Conservation (phyloP, 1,139 yeast genomes). For the Protomyces inundatus region DNA sequence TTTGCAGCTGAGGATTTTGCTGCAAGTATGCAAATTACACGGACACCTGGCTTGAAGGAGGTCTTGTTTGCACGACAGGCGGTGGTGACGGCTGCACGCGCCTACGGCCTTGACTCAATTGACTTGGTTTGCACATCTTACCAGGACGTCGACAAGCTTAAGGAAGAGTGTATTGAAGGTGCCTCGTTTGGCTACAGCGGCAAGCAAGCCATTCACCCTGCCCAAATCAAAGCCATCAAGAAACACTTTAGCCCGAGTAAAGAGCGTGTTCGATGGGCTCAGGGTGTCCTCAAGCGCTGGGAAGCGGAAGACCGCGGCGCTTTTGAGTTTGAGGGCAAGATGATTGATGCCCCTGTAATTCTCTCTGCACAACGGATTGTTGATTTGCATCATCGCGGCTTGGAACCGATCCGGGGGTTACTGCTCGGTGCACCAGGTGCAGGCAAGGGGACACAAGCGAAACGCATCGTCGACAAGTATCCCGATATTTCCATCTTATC, state of each 20-base stretch:
- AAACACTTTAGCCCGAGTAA: slow-evolving; percentile 7
- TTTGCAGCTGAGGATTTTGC: slow-evolving; percentile 26
- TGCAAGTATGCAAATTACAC: slow-evolving; percentile 20
- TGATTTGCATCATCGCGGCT: background rate
- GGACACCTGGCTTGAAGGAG: slow-evolving; percentile 7
- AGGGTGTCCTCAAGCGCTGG: background rate
- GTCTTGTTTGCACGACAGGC: slow-evolving; percentile 22
- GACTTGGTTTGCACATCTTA: slow-evolving; percentile 19
- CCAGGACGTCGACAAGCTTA: slow-evolving; percentile 3
- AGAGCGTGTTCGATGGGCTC: slow-evolving; percentile 13
- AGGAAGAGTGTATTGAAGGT: slow-evolving; percentile 7
- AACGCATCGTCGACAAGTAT: slow-evolving; percentile 53
- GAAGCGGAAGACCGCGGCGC: slow-evolving; percentile 9
- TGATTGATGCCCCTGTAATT: slow-evolving; percentile 21
- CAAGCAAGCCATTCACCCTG: slow-evolving; percentile 24
- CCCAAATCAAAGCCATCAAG: slow-evolving; percentile 7
- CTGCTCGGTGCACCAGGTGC: slow-evolving; percentile 90
- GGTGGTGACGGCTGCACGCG: slow-evolving; percentile 17
- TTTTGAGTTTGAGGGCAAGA: slow-evolving; percentile 20
- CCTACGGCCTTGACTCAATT: slow-evolving; percentile 10
- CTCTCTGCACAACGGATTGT: slow-evolving; percentile 3
- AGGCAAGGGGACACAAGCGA: slow-evolving; percentile 85
- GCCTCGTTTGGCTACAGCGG: slow-evolving; percentile 22
- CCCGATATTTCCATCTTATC: slow-evolving; percentile 51
- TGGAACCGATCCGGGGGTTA: slow-evolving; percentile 46